Evolutionary conservation across 1,284 basidiomycete genomes (phyloP), one percentile per base, ranked within the genome.

Genomic region (Naganishia albida): DNA sequence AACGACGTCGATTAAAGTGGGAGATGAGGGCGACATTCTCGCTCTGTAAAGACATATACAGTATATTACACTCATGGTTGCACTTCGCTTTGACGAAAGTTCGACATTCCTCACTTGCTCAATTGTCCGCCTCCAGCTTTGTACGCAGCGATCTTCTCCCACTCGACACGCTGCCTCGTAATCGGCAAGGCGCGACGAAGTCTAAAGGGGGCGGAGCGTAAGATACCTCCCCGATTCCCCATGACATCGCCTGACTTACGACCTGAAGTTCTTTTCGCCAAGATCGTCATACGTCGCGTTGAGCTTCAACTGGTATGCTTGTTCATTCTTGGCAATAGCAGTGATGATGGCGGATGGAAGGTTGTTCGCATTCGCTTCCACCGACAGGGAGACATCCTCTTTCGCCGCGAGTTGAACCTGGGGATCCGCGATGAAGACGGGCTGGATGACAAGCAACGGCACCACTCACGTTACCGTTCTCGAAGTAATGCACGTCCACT

Each of bases 401-500:
- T 82, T 85, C 7, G 93, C 89, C 26, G 87, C 83, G 39, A 97
- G 83, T 84, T 96, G 93, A 38, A 95, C 91, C 89, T 95, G 66
- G 69, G 6, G 68, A 64, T 43, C 49, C 34, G 15, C 46, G 12
- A 20, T 23, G 12, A 38, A n/a, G 40, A 46, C 18, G 23, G 44
- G 49, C n/a, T 25, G 38, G 26, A 50, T 15, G 62, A 51, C 2
- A 42, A 10, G 13, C 20, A 40, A 38, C 40, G 25, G 40, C 26
- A 38, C n/a, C 12, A 75, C 83, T 66, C 68, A 93, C 93, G 75
- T 94, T 94, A 72, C 92, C 93, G 78, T 95, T 92, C 77, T 97
- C 93, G 74, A 93, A 97, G 75, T 97, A 97, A 77, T 97, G 93
- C 26, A 95, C 88, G 73, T 93, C 90, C 52, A 92, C 84, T 23